These are phyloP conservation scores for Plantago coronopus DNA, from an alignment of 305 asterid species.

Conservation along the genomic window DNA sequence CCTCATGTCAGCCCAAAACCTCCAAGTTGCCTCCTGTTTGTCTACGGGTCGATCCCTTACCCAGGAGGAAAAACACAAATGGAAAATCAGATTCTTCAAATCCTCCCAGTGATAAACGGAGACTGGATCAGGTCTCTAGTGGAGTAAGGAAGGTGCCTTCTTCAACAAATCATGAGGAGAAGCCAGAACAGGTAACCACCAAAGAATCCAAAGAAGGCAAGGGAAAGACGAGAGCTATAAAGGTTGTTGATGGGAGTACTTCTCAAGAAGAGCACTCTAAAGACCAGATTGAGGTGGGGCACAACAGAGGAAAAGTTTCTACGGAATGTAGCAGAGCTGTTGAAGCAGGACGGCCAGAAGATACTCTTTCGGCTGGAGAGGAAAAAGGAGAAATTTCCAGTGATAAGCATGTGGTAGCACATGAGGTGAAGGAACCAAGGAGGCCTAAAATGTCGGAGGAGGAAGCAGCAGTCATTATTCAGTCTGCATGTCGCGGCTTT, in stretches of 20 bases:
- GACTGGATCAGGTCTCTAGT: slow-evolving; percentile 15
- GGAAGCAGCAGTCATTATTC: slow-evolving; percentile 63
- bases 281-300: slow-evolving; percentile 14
- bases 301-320: slow-evolving; percentile 13
- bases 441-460: slow-evolving; percentile 32
- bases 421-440: slow-evolving; percentile 16
- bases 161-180: neutral
- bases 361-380: slow-evolving; percentile 24
- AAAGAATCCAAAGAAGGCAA: slow-evolving; percentile 25
- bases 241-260: slow-evolving; percentile 36
- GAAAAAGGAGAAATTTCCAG: slow-evolving; percentile 11
- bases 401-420: slow-evolving; percentile 16
- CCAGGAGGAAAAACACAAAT: slow-evolving; percentile 37
- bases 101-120: slow-evolving; percentile 40
- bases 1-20: slow-evolving; percentile 40
- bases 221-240: slow-evolving; percentile 25
- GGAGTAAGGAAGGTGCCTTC: slow-evolving; percentile 11
- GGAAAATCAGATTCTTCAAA: slow-evolving; percentile 50
- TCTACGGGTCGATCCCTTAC: slow-evolving; percentile 74
- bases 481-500: slow-evolving; percentile 65
- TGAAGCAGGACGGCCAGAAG: slow-evolving; percentile 24
- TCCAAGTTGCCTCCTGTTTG: slow-evolving; percentile 75
- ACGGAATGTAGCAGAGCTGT: slow-evolving; percentile 8
- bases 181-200: slow-evolving; percentile 13
- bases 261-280: slow-evolving; percentile 12